phyloP scores from a whole-genome alignment of 169 alveolate species.

The Fabrea salina region DNA sequence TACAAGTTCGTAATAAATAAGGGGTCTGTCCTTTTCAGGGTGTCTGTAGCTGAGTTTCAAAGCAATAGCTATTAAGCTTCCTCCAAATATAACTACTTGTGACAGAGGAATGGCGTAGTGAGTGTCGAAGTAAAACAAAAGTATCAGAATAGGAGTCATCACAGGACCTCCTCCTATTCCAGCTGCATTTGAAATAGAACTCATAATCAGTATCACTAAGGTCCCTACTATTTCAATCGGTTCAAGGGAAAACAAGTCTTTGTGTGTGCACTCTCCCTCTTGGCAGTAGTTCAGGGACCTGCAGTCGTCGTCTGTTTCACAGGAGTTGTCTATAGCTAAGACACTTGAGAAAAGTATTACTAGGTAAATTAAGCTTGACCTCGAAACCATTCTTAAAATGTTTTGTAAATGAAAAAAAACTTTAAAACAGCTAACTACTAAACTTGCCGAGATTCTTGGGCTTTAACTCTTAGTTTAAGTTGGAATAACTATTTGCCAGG shows the following conservation, averaged over 20 bases:
- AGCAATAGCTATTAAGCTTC: neutral
- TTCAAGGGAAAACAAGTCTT: constrained; percentile 17
- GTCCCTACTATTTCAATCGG: constrained; percentile 24
- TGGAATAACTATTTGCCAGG: too few species aligned
- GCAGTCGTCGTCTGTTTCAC: constrained; percentile 19
- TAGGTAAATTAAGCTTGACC: too few species aligned
- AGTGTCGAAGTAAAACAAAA: neutral
- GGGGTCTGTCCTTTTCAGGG: constrained; percentile 6
- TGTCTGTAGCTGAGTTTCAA: neutral
- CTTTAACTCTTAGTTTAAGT: too few species aligned
- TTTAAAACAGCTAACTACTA: too few species aligned
- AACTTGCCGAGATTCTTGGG: too few species aligned
- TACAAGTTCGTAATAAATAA: neutral
- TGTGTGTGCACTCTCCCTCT: constrained; percentile 25
- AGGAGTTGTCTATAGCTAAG: too few species aligned
- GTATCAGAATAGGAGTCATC: neutral
- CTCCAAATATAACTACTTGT: neutral
- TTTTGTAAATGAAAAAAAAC: too few species aligned
- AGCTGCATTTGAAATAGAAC: constrained; percentile 30
- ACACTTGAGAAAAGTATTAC: too few species aligned
- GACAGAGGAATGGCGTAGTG: constrained; percentile 2
- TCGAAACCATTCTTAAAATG: too few species aligned
- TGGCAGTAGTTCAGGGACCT: neutral
- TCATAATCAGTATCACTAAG: neutral
- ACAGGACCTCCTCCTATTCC: constrained; percentile 45